Conservation (phyloP, 1,284 basidiomycete genomes). For the Mycosarcoma mackinlayi region DNA sequence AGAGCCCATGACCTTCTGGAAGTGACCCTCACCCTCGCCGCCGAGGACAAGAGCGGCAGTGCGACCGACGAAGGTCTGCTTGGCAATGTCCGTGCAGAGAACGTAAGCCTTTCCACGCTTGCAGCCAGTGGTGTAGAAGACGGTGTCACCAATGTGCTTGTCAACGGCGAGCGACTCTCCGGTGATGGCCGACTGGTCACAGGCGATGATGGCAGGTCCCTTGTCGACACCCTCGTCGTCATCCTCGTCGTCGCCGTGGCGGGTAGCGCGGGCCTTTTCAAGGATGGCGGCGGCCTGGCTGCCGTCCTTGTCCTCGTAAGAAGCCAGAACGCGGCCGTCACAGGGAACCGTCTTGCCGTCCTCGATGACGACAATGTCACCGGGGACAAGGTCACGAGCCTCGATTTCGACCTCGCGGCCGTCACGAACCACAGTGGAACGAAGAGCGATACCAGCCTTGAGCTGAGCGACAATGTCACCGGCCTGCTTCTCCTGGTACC, state of each 20-base stretch:
- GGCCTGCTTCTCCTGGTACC: slow-evolving; percentile 74
- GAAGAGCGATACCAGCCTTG: slow-evolving; percentile 73
- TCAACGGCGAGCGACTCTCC: slow-evolving; percentile 74
- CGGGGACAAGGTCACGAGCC: slow-evolving; percentile 73
- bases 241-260: slow-evolving; percentile 66
- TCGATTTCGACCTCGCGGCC: slow-evolving; percentile 72
- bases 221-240: slow-evolving; percentile 70
- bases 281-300: slow-evolving; percentile 64
- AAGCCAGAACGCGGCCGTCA: slow-evolving; percentile 72
- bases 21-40: slow-evolving; percentile 70
- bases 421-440: slow-evolving; percentile 71
- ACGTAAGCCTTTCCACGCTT: slow-evolving; percentile 73
- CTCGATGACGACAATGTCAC: slow-evolving; percentile 71
- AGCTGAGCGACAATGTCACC: slow-evolving; percentile 73
- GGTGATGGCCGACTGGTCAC: slow-evolving; percentile 73
- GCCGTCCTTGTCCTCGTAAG: slow-evolving; percentile 70
- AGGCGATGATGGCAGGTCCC: slow-evolving; percentile 72
- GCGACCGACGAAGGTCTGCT: slow-evolving; percentile 71
- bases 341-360: slow-evolving; percentile 73
- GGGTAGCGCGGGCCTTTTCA: slow-evolving; percentile 64
- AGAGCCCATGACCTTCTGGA: slow-evolving; percentile 72
- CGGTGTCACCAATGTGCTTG: slow-evolving; percentile 73
- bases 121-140: slow-evolving; percentile 70
- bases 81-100: slow-evolving; percentile 71
- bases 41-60: slow-evolving; percentile 71